A percentile compares a stretch with the other conserved stretches of the same genome.
Evolutionary conservation across 495 filamentous ascomycete genomes (phyloP).

Genomic region (Xeromyces bisporus): DNA sequence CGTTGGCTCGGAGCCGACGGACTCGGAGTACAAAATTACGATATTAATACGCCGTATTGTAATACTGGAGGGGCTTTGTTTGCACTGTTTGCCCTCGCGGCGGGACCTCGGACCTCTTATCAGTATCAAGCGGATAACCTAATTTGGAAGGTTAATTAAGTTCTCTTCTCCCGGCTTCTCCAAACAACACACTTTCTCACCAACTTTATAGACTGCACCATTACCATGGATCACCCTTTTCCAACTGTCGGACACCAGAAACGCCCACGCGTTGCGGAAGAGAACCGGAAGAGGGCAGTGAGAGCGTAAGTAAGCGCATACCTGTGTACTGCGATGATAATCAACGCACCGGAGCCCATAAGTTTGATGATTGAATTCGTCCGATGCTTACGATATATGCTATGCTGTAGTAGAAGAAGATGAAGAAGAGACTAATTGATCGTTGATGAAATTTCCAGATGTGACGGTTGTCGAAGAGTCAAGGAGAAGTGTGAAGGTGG

Average conservation of each 20-base stretch:
- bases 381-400: neutral
- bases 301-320: conserved; percentile 20
- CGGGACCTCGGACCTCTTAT: neutral
- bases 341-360: neutral
- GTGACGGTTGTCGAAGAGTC: conserved; percentile 31
- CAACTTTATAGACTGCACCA: conserved; percentile 1
- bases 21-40: too few relatives aligned
- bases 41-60: neutral
- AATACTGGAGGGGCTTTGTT: neutral
- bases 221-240: conserved; percentile 12
- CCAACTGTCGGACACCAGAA: conserved; percentile 22
- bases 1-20: too few relatives aligned
- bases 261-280: conserved; percentile 31
- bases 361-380: neutral
- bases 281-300: conserved; percentile 33
- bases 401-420: neutral
- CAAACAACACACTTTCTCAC: neutral
- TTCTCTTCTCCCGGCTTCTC: neutral
- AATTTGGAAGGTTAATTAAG: neutral
- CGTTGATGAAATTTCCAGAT: conserved; percentile 10
- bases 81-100: neutral
- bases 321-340: neutral
- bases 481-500: conserved; percentile 37
- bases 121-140: neutral
- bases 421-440: neutral